Conservation (phyloP, 2,329 filamentous ascomycete genomes). For the Paraphoma sp. region DNA sequence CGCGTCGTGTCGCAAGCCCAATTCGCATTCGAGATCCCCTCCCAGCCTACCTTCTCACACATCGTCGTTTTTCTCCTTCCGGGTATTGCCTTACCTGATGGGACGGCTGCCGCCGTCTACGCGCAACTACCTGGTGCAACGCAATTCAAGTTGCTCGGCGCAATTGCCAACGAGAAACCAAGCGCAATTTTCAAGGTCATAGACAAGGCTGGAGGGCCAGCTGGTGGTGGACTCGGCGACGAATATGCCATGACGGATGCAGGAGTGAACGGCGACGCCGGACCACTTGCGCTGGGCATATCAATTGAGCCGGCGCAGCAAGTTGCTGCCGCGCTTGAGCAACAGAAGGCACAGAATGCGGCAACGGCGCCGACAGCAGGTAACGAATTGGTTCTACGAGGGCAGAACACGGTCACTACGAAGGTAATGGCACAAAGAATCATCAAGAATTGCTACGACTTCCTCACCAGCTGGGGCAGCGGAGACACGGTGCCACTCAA, state of each 20-base stretch:
- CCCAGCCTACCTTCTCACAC: slow-evolving; percentile 68
- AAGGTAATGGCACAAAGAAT: slow-evolving; percentile 87
- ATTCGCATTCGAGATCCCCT: slow-evolving; percentile 72
- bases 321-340: slow-evolving; percentile 73
- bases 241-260: slow-evolving; percentile 58
- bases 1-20: slow-evolving; percentile 64
- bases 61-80: slow-evolving; percentile 90
- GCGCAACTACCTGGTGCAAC: slow-evolving; percentile 68
- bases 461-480: slow-evolving; percentile 84
- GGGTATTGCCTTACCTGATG: slow-evolving; percentile 72
- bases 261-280: slow-evolving; percentile 21
- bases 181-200: slow-evolving; percentile 87
- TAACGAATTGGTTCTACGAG: slow-evolving; percentile 45
- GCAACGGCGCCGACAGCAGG: slow-evolving; percentile 27
- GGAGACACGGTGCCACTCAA: slow-evolving; percentile 88
- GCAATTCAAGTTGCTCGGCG: slow-evolving; percentile 86
- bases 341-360: slow-evolving; percentile 57
- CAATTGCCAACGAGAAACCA: slow-evolving; percentile 87
- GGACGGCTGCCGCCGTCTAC: slow-evolving; percentile 88
- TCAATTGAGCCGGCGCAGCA: slow-evolving; percentile 76
- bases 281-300: slow-evolving; percentile 74
- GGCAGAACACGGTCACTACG: slow-evolving; percentile 63
- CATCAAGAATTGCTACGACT: slow-evolving; percentile 97
- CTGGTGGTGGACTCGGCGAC: slow-evolving; percentile 51
- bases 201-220: slow-evolving; percentile 43